Conservation (phyloP, 2,329 filamentous ascomycete species). For the Fusarium kyushuense region DNA sequence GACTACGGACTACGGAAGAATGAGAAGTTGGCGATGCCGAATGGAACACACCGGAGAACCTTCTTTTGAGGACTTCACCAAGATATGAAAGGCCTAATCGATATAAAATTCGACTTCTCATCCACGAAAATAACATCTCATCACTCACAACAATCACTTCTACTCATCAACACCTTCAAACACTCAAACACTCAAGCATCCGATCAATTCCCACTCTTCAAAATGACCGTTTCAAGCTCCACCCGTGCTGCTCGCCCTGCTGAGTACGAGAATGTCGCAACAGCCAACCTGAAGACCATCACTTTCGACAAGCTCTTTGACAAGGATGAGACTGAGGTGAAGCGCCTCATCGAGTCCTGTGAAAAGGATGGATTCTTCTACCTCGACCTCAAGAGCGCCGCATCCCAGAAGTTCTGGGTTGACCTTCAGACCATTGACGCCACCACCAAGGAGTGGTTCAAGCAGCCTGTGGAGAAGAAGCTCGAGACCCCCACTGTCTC, state of each 20-base stretch:
- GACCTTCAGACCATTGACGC: constrained; percentile 1
- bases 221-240: background rate
- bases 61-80: no score
- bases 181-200: background rate
- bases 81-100: no score
- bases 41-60: background rate
- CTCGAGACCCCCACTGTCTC: constrained; percentile 25
- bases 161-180: background rate
- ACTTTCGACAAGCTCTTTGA: constrained; percentile 14
- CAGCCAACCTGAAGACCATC: background rate
- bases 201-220: background rate
- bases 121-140: background rate
- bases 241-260: background rate
- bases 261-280: background rate
- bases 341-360: constrained; percentile 2
- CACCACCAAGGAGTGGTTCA: constrained; percentile 14
- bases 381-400: constrained; percentile 14
- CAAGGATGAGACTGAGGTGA: background rate
- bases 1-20: background rate
- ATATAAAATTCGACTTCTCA: background rate
- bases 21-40: background rate
- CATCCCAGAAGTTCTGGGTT: constrained; percentile 10
- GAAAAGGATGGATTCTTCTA: constrained; percentile 28
- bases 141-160: background rate
- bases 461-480: constrained; percentile 14